These are phyloP conservation scores for Hemerocallis citrina DNA, from an alignment of 106 monocot species.

Conservation along the genomic window DNA sequence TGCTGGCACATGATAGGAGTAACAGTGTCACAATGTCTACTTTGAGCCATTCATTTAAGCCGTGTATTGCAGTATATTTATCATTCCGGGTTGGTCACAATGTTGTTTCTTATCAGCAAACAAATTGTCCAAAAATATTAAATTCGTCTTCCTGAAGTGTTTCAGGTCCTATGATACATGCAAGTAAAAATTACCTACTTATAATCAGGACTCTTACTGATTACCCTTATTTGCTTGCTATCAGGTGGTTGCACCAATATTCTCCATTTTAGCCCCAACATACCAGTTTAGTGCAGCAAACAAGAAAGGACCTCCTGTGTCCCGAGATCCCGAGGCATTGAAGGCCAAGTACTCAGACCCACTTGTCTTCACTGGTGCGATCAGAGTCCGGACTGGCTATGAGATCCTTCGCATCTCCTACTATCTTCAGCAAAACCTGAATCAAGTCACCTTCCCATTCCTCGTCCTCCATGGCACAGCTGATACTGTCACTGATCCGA, in stretches of 20 bases:
- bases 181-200: too few species aligned
- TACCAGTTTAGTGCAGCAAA: constrained; percentile 54
- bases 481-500: constrained; percentile 66
- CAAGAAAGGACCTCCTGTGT: constrained; percentile 50
- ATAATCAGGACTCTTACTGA: background rate
- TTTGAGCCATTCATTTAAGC: too few species aligned
- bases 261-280: constrained; percentile 55
- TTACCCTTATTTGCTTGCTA: background rate
- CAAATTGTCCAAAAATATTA: too few species aligned
- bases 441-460: constrained; percentile 52
- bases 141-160: too few species aligned
- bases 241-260: constrained; percentile 73
- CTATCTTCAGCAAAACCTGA: constrained; percentile 48
- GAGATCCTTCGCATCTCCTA: constrained; percentile 71
- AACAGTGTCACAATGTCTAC: too few species aligned
- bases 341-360: constrained; percentile 73
- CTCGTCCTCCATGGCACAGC: constrained; percentile 72
- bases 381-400: constrained; percentile 70
- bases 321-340: constrained; percentile 70
- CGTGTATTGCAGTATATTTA: background rate
- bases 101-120: too few species aligned
- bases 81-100: too few species aligned
- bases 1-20: too few species aligned
- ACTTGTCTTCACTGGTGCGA: constrained; percentile 74
- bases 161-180: too few species aligned